These are phyloP conservation scores for Kuraishia ogatae DNA, from an alignment of 805 yeast genomes.

Conservation along the genomic window DNA sequence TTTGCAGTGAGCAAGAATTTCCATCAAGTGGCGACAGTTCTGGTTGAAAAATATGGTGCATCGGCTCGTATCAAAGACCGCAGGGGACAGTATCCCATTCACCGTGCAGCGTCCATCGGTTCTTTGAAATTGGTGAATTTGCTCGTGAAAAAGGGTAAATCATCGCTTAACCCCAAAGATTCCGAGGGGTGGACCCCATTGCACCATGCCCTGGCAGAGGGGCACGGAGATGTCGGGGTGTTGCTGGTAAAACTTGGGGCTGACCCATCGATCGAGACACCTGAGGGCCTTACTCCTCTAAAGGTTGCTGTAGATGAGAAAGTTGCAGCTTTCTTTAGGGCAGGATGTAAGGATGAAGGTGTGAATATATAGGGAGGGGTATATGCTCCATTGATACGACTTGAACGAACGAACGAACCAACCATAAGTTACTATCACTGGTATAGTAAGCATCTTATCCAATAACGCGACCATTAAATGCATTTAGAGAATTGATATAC, in stretches of 20 bases:
- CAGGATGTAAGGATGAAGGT: constrained; percentile 15
- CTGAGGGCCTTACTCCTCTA: constrained; percentile 45
- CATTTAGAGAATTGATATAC: background rate
- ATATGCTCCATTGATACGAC: background rate
- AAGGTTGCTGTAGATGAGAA: constrained; percentile 50
- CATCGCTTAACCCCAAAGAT: constrained; percentile 66
- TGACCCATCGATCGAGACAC: constrained; percentile 36
- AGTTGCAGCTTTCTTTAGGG: constrained; percentile 30
- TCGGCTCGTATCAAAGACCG: constrained; percentile 60
- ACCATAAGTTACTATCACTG: background rate
- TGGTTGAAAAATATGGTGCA: constrained; percentile 49
- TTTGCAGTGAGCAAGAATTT: constrained; percentile 69
- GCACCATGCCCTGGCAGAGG: constrained; percentile 89
- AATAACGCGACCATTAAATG: background rate
- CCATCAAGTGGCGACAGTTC: constrained; percentile 37
- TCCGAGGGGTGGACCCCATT: constrained; percentile 74
- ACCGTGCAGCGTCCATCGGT: constrained; percentile 80
- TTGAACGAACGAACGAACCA: background rate
- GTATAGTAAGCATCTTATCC: no score
- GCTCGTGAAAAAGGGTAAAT: constrained; percentile 42
- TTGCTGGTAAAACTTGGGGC: constrained; percentile 61
- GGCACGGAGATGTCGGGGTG: constrained; percentile 70
- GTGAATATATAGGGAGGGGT: background rate
- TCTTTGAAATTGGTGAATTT: constrained; percentile 45
- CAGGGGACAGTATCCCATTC: constrained; percentile 58